Conservation (phyloP, 495 filamentous ascomycete genomes). For the Trichocladium uniseriatum region DNA sequence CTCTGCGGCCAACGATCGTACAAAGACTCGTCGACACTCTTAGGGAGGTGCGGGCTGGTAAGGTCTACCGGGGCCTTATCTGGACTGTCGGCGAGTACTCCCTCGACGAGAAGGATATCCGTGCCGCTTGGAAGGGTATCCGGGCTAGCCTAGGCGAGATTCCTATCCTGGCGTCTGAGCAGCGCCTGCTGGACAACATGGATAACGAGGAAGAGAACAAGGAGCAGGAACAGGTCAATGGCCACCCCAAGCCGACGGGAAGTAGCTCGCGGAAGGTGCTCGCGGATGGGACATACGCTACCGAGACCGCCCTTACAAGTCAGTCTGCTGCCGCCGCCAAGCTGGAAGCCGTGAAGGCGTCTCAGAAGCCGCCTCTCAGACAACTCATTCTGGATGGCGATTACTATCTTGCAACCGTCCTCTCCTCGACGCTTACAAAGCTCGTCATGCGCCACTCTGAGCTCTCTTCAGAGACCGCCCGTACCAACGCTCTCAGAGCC, state of each 20-base stretch:
- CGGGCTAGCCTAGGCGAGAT: constrained; percentile 92
- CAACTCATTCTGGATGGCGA: constrained; percentile 96
- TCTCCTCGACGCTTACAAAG: constrained; percentile 92
- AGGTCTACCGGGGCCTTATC: constrained; percentile 90
- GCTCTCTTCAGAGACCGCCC: constrained; percentile 74
- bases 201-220: constrained; percentile 46
- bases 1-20: constrained; percentile 76
- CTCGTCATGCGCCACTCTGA: constrained; percentile 97
- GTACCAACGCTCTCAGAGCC: constrained; percentile 88
- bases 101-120: constrained; percentile 83
- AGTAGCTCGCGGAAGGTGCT: constrained; percentile 84
- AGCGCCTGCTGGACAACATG: constrained; percentile 68
- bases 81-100: constrained; percentile 99
- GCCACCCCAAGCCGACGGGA: constrained; percentile 65
- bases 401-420: constrained; percentile 91
- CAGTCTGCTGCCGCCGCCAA: constrained; percentile 81
- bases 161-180: constrained; percentile 91
- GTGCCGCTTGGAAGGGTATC: constrained; percentile 95
- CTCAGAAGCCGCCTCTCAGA: constrained; percentile 90
- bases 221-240: constrained; percentile 65
- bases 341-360: constrained; percentile 92
- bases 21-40: constrained; percentile 83
- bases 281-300: constrained; percentile 95
- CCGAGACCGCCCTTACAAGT: constrained; percentile 91
- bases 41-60: constrained; percentile 89